Conservation (phyloP, 768 basidiomycete genomes). For the Pleurotus tuber-regium region DNA sequence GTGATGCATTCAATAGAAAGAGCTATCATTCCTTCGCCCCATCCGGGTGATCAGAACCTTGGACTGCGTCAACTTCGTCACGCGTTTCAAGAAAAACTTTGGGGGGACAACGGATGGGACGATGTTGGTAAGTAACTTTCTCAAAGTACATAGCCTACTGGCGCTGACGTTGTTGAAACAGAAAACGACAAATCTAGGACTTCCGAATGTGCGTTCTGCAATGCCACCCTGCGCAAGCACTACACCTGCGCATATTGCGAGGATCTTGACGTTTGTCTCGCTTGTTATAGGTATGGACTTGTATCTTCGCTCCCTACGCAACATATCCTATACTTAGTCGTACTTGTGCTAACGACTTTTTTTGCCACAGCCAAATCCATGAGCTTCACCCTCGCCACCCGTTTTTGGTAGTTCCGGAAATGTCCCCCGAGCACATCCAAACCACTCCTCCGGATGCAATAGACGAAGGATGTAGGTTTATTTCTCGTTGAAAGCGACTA, state of each 20-base stretch:
- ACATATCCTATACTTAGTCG: not conserved
- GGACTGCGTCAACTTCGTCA: slow-evolving; percentile 66
- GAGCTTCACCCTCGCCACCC: slow-evolving; percentile 89
- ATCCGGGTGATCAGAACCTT: slow-evolving; percentile 55
- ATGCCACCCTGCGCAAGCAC: slow-evolving; percentile 52
- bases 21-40: slow-evolving; percentile 47
- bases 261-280: slow-evolving; percentile 78
- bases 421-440: slow-evolving; percentile 35
- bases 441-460: slow-evolving; percentile 34
- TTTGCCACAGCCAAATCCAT: slow-evolving; percentile 70
- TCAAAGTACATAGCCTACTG: not conserved
- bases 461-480: slow-evolving; percentile 60
- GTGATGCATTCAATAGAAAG: slow-evolving; percentile 73
- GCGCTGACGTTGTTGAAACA: slow-evolving; percentile 13
- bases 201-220: slow-evolving; percentile 81
- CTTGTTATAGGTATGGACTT: slow-evolving; percentile 73
- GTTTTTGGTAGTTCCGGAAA: slow-evolving; percentile 79
- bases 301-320: not conserved
- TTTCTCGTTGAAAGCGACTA: too few relatives aligned
- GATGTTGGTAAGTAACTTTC: slow-evolving; percentile 68
- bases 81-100: slow-evolving; percentile 82
- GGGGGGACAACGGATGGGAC: slow-evolving; percentile 82
- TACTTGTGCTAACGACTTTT: slow-evolving; percentile 1
- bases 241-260: slow-evolving; percentile 86
- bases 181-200: slow-evolving; percentile 69